Evolutionary conservation across 805 yeast species (phyloP), one percentile per base, ranked within the genome.

Genomic region (Hanseniaspora valbyensis): DNA sequence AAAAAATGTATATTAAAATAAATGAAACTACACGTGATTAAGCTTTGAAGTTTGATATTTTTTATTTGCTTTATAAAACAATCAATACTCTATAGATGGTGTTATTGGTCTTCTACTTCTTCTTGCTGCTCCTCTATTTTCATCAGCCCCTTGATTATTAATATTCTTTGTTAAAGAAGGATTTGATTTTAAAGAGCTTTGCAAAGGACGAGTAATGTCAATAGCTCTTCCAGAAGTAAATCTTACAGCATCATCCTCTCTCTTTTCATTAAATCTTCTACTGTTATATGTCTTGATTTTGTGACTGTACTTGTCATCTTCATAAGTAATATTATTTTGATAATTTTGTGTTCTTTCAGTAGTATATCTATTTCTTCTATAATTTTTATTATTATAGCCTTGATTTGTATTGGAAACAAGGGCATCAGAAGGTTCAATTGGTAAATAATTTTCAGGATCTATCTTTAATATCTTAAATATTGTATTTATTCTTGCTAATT

Each of bases 401-500:
- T 36, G 13, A 3, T 26, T 21, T 37, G 34, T 32, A n/a, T 10
- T 26, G 5, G 34, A 32, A 10, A 5, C 16, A 14, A 9, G 34
- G 16, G 6, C 5, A 7, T 37, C 28, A 13, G 26, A 21, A 22
- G 7, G 3, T 6, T 37, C 28, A 21, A 37, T 9, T 8, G 41
- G 41, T 12, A 13, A 4, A 28, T 21, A 37, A 2, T 13, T 22
- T 6, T 30, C 26, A 14, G 50, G 49, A 39, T 55, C 55, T 14
- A 44, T 52, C 24, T 59, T 57, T 42, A 55, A 57, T 52, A 50
- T 57, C 58, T 43, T 53, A 55, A 54, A 49, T n/a, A 53, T 56
- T 34, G 55, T 56, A 34, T 60, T 64, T 56, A 74, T 55, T 25
- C 66, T 72, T 6, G 69, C 69, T 53, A 75, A 69, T 26, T 73